phyloP scores from a whole-genome alignment of 345 rosid genomes.

The Erucastrum elatum region DNA sequence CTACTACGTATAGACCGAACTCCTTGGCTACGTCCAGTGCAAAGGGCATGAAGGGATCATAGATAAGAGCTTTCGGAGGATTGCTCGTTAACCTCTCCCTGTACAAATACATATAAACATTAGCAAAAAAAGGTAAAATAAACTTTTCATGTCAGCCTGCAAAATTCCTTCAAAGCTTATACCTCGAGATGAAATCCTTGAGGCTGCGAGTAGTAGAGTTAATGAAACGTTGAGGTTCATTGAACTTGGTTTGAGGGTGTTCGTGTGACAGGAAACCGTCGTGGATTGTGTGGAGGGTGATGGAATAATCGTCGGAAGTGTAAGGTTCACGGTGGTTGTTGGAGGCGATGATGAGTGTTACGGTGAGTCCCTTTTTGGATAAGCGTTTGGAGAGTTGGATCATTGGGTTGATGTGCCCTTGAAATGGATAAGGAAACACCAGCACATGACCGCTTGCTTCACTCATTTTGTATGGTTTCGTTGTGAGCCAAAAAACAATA shows the following conservation, averaged over 20 bases:
- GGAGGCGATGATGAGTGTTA: constrained; percentile 37
- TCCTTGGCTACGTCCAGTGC: constrained; percentile 44
- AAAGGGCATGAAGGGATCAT: constrained; percentile 53
- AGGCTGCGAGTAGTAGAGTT: constrained; percentile 33
- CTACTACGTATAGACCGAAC: constrained; percentile 31
- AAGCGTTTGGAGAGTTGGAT: constrained; percentile 44
- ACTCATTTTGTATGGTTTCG: constrained; percentile 23
- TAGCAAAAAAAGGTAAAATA: background rate
- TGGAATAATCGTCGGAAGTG: constrained; percentile 28
- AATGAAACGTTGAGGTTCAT: constrained; percentile 15
- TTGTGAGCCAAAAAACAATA: background rate
- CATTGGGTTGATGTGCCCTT: constrained; percentile 48
- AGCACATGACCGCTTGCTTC: constrained; percentile 28
- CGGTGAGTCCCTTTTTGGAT: constrained; percentile 39
- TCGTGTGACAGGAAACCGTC: constrained; percentile 37
- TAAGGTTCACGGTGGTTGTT: constrained; percentile 37
- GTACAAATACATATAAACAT: background rate
- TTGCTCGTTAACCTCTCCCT: constrained; percentile 26
- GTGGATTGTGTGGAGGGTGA: constrained; percentile 37
- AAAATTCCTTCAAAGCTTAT: background rate
- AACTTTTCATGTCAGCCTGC: background rate
- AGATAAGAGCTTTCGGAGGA: constrained; percentile 43
- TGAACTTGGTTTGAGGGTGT: constrained; percentile 31
- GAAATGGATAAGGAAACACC: constrained; percentile 36
- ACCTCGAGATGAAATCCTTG: constrained; percentile 37